phyloP scores from a whole-genome alignment of 140 eudicot genomes.

The Anethum foeniculum region DNA sequence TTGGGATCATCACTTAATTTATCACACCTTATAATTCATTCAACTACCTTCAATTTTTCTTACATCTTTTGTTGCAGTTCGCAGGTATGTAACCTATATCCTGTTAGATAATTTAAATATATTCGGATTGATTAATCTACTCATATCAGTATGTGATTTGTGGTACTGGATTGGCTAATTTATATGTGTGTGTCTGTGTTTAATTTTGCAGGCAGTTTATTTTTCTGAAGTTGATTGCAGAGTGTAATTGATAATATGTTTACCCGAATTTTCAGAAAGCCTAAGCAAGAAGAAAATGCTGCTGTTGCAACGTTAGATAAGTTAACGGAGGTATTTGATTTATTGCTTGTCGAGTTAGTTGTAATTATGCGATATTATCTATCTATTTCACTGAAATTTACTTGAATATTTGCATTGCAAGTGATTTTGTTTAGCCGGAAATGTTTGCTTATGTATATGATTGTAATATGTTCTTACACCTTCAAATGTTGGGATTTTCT shows the following conservation, averaged over 20 bases:
- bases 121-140: not conserved
- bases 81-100: not conserved
- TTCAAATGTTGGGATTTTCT: not conserved
- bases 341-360: not conserved
- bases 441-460: not conserved
- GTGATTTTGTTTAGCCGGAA: not conserved
- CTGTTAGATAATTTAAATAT: not conserved
- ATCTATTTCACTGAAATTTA: not conserved
- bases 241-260: constrained; percentile 30
- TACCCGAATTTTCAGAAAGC: constrained; percentile 35
- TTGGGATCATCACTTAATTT: not conserved
- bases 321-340: constrained; percentile 33
- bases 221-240: constrained; percentile 15
- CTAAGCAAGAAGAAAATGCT: constrained; percentile 41
- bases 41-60: not conserved
- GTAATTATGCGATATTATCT: not conserved
- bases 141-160: not conserved
- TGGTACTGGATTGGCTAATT: not conserved
- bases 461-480: not conserved
- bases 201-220: not conserved
- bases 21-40: not conserved
- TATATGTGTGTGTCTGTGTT: not conserved
- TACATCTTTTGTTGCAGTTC: not conserved
- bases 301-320: constrained; percentile 39
- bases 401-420: not conserved